A percentile compares a stretch with the other conserved stretches of the same genome.
Conservation (phyloP, 441 rosid genomes). For the Adansonia gregorii region DNA sequence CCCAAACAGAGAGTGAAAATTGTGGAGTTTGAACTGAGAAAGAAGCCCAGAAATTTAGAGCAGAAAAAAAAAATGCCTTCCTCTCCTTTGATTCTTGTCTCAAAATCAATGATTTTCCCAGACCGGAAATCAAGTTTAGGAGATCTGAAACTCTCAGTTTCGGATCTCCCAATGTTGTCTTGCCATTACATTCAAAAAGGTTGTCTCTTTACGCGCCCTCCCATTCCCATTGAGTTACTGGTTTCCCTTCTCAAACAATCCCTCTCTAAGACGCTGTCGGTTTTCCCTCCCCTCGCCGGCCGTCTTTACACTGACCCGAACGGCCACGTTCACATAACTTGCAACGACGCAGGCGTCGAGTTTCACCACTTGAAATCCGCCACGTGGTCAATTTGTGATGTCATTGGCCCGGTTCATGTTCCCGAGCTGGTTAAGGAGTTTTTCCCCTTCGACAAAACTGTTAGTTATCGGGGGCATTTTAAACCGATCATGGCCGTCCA, state of each 20-base stretch:
- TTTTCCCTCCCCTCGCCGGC: conserved; percentile 68
- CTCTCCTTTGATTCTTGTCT: conserved; percentile 36
- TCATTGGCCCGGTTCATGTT: conserved; percentile 42
- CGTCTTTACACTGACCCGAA: conserved; percentile 46
- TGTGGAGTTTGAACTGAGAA: no score
- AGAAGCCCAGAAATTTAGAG: background rate
- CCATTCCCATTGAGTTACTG: conserved; percentile 25
- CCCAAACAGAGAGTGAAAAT: background rate
- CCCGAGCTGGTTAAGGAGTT: conserved; percentile 51
- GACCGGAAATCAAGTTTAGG: conserved; percentile 39
- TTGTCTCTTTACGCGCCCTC: conserved; percentile 50
- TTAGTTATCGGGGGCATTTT: conserved; percentile 58
- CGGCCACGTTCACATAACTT: conserved; percentile 47
- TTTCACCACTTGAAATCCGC: conserved; percentile 41
- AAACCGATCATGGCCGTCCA: conserved; percentile 60
- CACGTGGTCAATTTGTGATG: conserved; percentile 32
- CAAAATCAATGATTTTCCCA: conserved; percentile 43
- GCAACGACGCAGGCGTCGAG: conserved; percentile 58
- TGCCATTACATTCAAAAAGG: conserved; percentile 73
- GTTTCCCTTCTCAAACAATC: conserved; percentile 43
- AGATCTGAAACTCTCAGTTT: conserved; percentile 59
- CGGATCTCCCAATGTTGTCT: conserved; percentile 71
- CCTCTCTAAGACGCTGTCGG: conserved; percentile 47
- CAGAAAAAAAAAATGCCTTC: conserved; percentile 36
- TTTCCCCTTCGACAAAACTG: conserved; percentile 46